Evolutionary conservation across 768 basidiomycete species (phyloP).

Genomic region (Mycena sanguinolenta): DNA sequence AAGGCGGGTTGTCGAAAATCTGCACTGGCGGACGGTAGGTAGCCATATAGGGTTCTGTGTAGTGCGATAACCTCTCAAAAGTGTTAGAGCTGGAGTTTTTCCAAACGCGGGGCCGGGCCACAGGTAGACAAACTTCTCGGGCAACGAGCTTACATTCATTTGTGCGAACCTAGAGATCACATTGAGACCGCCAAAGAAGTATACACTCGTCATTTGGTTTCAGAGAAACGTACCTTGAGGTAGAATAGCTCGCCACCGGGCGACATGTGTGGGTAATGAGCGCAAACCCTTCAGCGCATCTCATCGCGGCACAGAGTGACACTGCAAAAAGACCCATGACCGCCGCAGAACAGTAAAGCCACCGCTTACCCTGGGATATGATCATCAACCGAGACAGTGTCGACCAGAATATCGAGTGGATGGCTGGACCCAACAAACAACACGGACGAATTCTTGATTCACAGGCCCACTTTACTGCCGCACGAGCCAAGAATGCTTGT

Average conservation of each 20-base stretch:
- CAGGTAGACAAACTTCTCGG: slow-evolving; percentile 64
- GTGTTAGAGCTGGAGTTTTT: slow-evolving; percentile 75
- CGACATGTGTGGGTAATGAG: slow-evolving; percentile 61
- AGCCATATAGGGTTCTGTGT: slow-evolving; percentile 62
- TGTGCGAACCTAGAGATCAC: slow-evolving; percentile 57
- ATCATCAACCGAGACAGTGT: slow-evolving; percentile 64
- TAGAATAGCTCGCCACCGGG: slow-evolving; percentile 71
- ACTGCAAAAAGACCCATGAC: slow-evolving; percentile 3
- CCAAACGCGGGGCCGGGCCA: slow-evolving; percentile 66
- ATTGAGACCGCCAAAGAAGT: neutral
- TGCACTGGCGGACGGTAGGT: slow-evolving; percentile 72
- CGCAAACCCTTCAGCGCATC: slow-evolving; percentile 57
- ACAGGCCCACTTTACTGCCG: slow-evolving; percentile 37
- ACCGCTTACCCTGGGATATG: slow-evolving; percentile 54
- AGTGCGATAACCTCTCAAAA: slow-evolving; percentile 69
- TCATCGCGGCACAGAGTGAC: slow-evolving; percentile 67
- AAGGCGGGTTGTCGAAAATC: slow-evolving; percentile 67
- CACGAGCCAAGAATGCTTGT: slow-evolving; percentile 55
- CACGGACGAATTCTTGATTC: neutral
- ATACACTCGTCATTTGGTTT: neutral
- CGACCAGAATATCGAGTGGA: slow-evolving; percentile 67
- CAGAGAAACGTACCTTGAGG: slow-evolving; percentile 53
- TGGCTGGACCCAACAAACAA: slow-evolving; percentile 17
- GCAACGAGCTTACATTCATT: slow-evolving; percentile 70
- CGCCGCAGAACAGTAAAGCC: neutral